Base-by-base conservation (phyloP, 345 rosid species). In the Syzygium jambos region DNA sequence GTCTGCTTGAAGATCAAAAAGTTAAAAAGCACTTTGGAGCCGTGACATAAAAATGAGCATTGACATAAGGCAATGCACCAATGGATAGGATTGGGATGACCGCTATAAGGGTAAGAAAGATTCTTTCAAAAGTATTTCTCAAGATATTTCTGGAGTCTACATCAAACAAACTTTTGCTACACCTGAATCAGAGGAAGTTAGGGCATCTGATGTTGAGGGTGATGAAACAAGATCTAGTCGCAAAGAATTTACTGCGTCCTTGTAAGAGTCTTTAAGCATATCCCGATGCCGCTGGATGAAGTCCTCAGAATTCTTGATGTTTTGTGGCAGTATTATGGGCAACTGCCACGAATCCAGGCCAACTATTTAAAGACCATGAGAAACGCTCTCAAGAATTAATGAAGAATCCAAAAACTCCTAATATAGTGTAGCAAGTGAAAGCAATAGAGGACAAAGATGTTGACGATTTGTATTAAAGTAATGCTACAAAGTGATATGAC, bases 171-270 rank as follows among this genome's bases (percentile, higher is more conserved):
- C 78, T 88, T 54, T 87, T n/a, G 34, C 25, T 68, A 86, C 90
- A 97, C 99, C 96, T 97, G 97, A 87, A 93, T 88, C 90, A 97
- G 90, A 77, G 99, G 98, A 92, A 93, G 95, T 51, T 51, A 97
- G 91, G 29, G 97, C 98, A 43, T 91, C 92, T 80, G 93, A 88
- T 38, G 88, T 88, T 77, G 91, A 88, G 12, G 88, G 88, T 16
- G 91, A 89, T 27, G 94, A 92, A 88, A 88, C 51, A 61, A 94
- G 87, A 88, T 96, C 93, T 82, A 87, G 88, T 84, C 78, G 95
- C 54, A 97, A 77, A 92, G 93, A 87, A 92, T 91, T 94, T 86
- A 97, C 85, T 9, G 99, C 98, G 53, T 93, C 93, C 87, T 92
- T 92, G 87, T 93, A 86, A 57, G 91, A 86, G 63, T 91, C 90